Conservation (phyloP, 1,284 basidiomycete species). For the Ceratobasidium sp. region DNA sequence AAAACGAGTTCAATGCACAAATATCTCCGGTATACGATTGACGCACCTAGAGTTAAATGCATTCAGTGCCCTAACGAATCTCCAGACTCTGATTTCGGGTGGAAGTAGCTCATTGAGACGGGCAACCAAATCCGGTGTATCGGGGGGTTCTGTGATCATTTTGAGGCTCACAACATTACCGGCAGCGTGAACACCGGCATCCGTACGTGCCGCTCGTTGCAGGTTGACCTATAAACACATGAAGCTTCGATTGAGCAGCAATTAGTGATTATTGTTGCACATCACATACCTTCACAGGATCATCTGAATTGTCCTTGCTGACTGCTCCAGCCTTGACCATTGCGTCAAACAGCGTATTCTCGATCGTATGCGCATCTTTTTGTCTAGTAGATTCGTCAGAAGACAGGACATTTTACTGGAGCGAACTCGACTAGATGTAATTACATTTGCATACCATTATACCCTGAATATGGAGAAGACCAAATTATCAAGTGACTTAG, state of each 20-base stretch:
- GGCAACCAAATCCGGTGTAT: slow-evolving; percentile 72
- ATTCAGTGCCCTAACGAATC: slow-evolving; percentile 88
- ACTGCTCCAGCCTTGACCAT: slow-evolving; percentile 92
- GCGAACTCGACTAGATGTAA: slow-evolving; percentile 56
- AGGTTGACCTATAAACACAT: slow-evolving; percentile 72
- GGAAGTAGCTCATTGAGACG: slow-evolving; percentile 91
- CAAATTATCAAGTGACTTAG: background rate
- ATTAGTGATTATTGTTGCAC: no score
- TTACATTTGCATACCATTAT: slow-evolving; percentile 96
- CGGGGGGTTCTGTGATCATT: slow-evolving; percentile 84
- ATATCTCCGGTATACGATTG: background rate
- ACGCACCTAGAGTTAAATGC: slow-evolving; percentile 75
- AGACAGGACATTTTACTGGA: slow-evolving; percentile 31
- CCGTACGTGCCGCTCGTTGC: slow-evolving; percentile 92
- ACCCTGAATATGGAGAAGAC: slow-evolving; percentile 68
- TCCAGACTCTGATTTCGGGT: slow-evolving; percentile 93
- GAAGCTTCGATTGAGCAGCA: background rate
- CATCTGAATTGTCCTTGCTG: slow-evolving; percentile 91
- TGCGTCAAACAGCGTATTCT: slow-evolving; percentile 90
- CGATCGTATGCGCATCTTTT: slow-evolving; percentile 83
- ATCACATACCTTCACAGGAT: slow-evolving; percentile 83
- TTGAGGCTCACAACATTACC: slow-evolving; percentile 95
- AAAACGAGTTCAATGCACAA: background rate
- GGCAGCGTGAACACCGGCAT: slow-evolving; percentile 97
- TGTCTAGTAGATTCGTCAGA: slow-evolving; percentile 64